Base-by-base conservation (phyloP, 1,284 basidiomycete genomes). In the Trichosporon inkin region DNA sequence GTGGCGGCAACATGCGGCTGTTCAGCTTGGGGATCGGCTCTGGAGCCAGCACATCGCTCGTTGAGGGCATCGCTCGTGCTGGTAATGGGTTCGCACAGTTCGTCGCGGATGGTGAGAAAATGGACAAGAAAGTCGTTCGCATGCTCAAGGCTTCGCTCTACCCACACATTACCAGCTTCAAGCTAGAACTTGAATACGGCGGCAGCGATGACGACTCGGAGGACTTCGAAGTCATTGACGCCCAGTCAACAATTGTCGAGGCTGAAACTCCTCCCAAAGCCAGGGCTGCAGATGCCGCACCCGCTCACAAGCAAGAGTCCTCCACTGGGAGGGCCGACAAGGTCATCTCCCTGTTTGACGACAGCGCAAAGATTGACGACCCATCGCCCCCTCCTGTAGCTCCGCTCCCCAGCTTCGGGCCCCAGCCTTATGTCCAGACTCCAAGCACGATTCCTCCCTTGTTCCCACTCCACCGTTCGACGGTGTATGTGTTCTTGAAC, bases 401-500 rank as follows among this genome's bases (percentile, higher is more conserved):
- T 22, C 44, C 44, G 13, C 56, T 62, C 1, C 63, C 60, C 20
- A 49, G 82, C 14, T 82, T 83, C 61, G 82, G 84, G 63, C 73
- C 75, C 0, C 85, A 84, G 0, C 67, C 76, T 11, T 55, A 60
- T 0, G 74, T 85, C 36, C 71, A 71, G 2, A 75, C 57, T 1
- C 63, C 63, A 2, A 11, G n/a, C 22, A 10, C 40, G 5, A 59
- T 62, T n/a, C 63, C 63, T 0, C 11, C 60, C 1, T 55, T 64
- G 10, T 62, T 57, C 47, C 63, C 63, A 1, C 59, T 59, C 57
- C 59, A 39, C 20, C 63, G 63, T 35, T 57, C 60, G 0, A 79
- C 77, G 0, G 77, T 82, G 16, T 84, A 80, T 53, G 80, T 79
- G 0, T 80, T 86, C 32, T 68, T 81, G 6, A n/a, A 83, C 82